These are phyloP conservation scores for Talaromyces sp. DNA, from an alignment of 2,329 filamentous ascomycete species.

Conservation along the genomic window DNA sequence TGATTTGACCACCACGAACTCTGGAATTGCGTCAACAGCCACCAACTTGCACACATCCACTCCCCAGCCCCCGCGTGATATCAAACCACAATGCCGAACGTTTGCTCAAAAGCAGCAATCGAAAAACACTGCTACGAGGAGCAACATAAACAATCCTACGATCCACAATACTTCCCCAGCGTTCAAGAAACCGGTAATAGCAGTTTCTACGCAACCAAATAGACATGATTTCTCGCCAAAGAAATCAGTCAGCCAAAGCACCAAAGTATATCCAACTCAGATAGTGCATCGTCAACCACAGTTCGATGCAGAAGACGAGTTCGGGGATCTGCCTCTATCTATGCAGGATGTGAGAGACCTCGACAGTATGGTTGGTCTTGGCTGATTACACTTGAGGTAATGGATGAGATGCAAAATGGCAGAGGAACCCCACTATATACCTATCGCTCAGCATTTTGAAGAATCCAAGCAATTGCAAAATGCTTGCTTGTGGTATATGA, in stretches of 20 bases:
- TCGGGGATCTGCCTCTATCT: constrained; percentile 14
- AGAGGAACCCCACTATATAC: neutral
- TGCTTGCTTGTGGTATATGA: neutral
- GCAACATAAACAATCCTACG: neutral
- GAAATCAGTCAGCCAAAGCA: neutral
- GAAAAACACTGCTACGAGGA: neutral
- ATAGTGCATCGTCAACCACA: neutral
- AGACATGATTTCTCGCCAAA: neutral
- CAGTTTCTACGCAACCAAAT: neutral
- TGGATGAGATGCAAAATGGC: neutral
- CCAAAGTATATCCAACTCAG: neutral
- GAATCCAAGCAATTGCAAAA: neutral
- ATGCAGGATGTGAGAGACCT: constrained; percentile 15
- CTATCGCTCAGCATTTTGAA: neutral
- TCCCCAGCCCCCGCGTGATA: too few relatives aligned
- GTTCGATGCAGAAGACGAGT: constrained; percentile 15
- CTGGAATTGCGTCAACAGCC: too few relatives aligned
- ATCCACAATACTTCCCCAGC: neutral
- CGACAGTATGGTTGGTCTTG: constrained; percentile 10
- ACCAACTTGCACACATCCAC: too few relatives aligned
- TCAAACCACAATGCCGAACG: neutral
- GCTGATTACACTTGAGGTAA: neutral
- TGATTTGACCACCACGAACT: too few relatives aligned
- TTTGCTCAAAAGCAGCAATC: neutral
- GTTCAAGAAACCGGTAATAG: neutral